Evolutionary conservation across 2,329 filamentous ascomycete genomes (phyloP).

Genomic region (Nothopassalora personata): DNA sequence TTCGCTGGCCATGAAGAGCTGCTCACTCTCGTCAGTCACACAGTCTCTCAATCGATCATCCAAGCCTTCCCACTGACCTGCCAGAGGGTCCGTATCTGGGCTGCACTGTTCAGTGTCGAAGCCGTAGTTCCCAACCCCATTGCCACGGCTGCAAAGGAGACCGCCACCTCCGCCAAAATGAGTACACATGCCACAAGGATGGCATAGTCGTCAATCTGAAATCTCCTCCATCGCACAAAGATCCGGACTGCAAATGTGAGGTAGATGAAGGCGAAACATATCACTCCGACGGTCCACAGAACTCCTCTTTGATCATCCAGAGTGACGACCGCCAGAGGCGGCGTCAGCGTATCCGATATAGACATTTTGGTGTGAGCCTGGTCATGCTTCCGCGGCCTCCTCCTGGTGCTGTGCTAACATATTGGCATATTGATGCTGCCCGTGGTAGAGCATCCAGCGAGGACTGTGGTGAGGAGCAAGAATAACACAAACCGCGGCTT

Average conservation of each 20-base stretch:
- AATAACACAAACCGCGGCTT: not conserved
- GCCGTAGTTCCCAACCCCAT: constrained; percentile 7
- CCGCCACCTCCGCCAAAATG: constrained; percentile 5
- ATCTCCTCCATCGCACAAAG: constrained; percentile 14
- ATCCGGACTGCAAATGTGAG: constrained; percentile 10
- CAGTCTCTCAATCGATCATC: not conserved
- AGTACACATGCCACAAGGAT: constrained; percentile 8
- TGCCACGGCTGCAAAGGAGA: constrained; percentile 9
- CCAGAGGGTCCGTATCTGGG: constrained; percentile 3
- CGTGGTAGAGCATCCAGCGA: not conserved
- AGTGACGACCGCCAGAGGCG: constrained; percentile 10
- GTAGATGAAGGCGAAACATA: constrained; percentile 10
- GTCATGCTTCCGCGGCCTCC: not conserved
- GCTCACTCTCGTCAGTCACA: not conserved
- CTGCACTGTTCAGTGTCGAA: not conserved
- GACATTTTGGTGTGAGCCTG: not conserved
- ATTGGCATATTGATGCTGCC: not conserved
- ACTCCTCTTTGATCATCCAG: constrained; percentile 9
- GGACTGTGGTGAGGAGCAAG: not conserved
- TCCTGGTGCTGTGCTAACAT: not conserved
- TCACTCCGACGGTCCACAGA: constrained; percentile 12
- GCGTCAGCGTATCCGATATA: constrained; percentile 4
- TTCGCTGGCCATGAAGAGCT: constrained; percentile 15
- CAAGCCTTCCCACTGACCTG: constrained; percentile 1
- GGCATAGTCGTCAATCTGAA: constrained; percentile 13